Evolutionary conservation across 2,329 filamentous ascomycete genomes (phyloP).

Genomic region (Trichoderma semiorbis): DNA sequence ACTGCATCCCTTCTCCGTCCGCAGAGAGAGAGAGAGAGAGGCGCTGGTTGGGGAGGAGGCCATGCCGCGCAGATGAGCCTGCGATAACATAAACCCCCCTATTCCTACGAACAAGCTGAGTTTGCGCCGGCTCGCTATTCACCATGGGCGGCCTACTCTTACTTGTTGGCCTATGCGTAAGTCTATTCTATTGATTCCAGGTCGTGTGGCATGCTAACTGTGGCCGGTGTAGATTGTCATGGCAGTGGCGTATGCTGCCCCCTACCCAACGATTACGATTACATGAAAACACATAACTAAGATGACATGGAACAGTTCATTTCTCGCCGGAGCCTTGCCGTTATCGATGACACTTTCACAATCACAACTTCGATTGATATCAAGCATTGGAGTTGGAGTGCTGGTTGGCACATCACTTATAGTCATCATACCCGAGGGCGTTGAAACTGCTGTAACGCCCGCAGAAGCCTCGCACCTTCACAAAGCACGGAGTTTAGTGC

Average conservation of each 20-base stretch:
- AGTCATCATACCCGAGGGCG: conserved; percentile 94
- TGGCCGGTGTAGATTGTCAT: conserved; percentile 46
- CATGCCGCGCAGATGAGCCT: conserved; percentile 19
- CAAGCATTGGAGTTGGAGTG: conserved; percentile 88
- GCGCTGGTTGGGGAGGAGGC: conserved; percentile 8
- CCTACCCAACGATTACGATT: not conserved
- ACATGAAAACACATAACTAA: not conserved
- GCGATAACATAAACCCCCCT: conserved; percentile 12
- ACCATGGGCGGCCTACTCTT: conserved; percentile 20
- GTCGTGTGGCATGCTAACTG: not conserved
- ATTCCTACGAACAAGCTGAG: conserved; percentile 5
- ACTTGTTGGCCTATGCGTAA: conserved; percentile 20
- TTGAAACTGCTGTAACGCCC: conserved; percentile 77
- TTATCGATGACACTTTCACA: conserved; percentile 84
- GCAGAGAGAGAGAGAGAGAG: not conserved
- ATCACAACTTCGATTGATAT: conserved; percentile 83
- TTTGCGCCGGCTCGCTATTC: conserved; percentile 17
- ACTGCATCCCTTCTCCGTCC: not conserved
- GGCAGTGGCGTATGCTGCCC: conserved; percentile 52
- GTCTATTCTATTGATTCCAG: not conserved
- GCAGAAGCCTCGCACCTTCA: conserved; percentile 39
- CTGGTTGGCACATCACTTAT: conserved; percentile 93
- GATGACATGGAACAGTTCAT: conserved; percentile 69
- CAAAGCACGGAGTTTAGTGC: conserved; percentile 32
- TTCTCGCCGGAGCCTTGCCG: conserved; percentile 86